Base-by-base conservation (phyloP, 345 rosid species). In the Camelina sativa region DNA sequence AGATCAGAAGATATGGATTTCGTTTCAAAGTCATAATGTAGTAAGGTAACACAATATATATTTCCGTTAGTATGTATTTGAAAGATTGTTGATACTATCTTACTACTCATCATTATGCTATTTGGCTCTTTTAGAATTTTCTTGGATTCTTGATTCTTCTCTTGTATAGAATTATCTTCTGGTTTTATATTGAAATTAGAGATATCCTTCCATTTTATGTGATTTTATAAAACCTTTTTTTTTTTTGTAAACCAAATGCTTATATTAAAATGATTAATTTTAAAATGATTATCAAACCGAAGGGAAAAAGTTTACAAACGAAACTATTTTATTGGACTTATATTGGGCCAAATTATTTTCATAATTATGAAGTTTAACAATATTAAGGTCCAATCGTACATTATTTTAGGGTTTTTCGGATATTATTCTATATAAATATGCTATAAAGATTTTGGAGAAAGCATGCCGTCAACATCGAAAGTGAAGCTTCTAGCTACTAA, bases 321-420 rank as follows among this genome's bases (percentile, higher is more conserved):
- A 40, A 61, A 61, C 0, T 2, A 20, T 22, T 61, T 46, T 47
- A 34, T 8, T 19, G 30, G 35, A 46, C 8, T 32, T 44, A 12
- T 1, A 19, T 19, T 69, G 56, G 56, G 65, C 74, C 74, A 13
- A 46, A 70, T 16, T 57, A 57, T 17, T 13, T 44, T 57, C 2
- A 7, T 23, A 2, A 40, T 11, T 16, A 25, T 7, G 3, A 20
- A 19, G 19, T 19, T 16, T 30, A 23, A 67, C n/a, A 2, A 46
- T 6, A 58, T 46, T 32, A 8, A 56, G 7, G 16, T 70, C 57
- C 47, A 58, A 13, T 20, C 8, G 1, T 15, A 11, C 43, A 11
- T 17, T 10, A 43, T 15, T 34, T 8, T 58, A 70, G 74, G 57
- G 56, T 19, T 57, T 28, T 57, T 0, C 0, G 0, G 11, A 25